A percentile compares a stretch with the other conserved stretches of the same genome.
Conservation (phyloP, 2,329 filamentous ascomycete genomes). For the Exophiala alcalophila region DNA sequence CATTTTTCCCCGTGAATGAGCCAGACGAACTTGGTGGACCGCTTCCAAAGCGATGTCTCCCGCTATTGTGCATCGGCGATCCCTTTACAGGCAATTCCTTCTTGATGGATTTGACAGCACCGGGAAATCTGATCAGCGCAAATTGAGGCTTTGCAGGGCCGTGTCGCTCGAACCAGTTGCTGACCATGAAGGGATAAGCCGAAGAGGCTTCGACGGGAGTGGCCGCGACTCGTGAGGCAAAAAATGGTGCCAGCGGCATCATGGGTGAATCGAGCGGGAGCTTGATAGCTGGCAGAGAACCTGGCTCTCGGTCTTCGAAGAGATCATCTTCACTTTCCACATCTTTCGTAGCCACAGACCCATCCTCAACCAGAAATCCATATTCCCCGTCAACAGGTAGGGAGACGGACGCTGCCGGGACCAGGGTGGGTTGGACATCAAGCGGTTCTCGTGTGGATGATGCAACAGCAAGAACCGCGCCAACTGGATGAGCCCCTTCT, state of each 20-base stretch:
- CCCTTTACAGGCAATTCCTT: slow-evolving; percentile 26
- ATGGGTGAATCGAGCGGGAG: slow-evolving; percentile 48
- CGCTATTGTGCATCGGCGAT: slow-evolving; percentile 9
- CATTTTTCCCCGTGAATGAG: slow-evolving; percentile 15
- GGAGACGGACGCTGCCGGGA: slow-evolving; percentile 24
- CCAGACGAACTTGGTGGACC: slow-evolving; percentile 15
- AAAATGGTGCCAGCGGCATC: slow-evolving; percentile 1
- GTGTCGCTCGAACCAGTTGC: slow-evolving; percentile 20
- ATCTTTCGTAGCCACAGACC: slow-evolving; percentile 57
- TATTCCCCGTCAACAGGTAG: slow-evolving; percentile 14
- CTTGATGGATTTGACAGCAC: slow-evolving; percentile 22
- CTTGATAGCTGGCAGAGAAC: slow-evolving; percentile 68
- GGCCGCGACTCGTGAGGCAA: not conserved
- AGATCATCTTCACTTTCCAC: slow-evolving; percentile 77
- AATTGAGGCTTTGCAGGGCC: slow-evolving; percentile 23
- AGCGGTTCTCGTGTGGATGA: slow-evolving; percentile 66
- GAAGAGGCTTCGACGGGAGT: slow-evolving; percentile 16
- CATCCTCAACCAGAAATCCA: slow-evolving; percentile 1
- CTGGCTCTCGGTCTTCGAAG: slow-evolving; percentile 78
- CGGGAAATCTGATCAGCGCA: slow-evolving; percentile 26
- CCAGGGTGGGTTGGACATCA: slow-evolving; percentile 48
- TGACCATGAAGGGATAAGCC: slow-evolving; percentile 21
- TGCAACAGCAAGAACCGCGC: slow-evolving; percentile 51
- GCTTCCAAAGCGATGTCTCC: slow-evolving; percentile 16
- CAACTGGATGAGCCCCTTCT: slow-evolving; percentile 10